Base-by-base conservation (phyloP, 495 filamentous ascomycete genomes). In the Xylaria scruposa region DNA sequence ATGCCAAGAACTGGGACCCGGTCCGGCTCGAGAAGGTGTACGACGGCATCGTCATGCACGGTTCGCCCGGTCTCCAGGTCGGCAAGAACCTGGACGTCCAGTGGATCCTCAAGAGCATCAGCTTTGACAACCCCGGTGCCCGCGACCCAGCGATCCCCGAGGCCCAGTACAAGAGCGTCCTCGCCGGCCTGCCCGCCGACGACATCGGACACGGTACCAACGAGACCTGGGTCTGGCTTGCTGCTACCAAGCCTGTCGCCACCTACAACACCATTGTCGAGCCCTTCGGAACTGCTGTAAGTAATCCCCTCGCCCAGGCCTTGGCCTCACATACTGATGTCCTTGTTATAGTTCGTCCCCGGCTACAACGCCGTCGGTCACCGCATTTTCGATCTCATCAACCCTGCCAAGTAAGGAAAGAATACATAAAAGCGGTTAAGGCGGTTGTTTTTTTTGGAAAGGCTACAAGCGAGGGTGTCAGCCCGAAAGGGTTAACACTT, bases 41-140 rank as follows among this genome's bases (percentile, higher is more conserved):
- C 70, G 77, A 77, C 47, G 60, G 69, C 15, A 77, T 77, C 40
- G 65, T 75, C 19, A 59, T 78, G 69, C 77, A 77, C 67, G 47
- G 68, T 1, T 71, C 75, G 49, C 59, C 61, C 15, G 69, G 67
- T 21, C 46, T 70, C 31, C 67, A 69, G 12, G 26, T 46, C 8
- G 73, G 69, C 60, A 77, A 78, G 67, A 75, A 77, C 67, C 12
- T 53, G 7, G 75, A 77, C 26, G 77, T 78, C 19, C 24, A 36
- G 19, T 74, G 76, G 7, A 75, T 77, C 13, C 40, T 71, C 7
- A 65, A 67, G 4, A 70, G 67, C 70, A 56, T 49, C 29, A 60
- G 58, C 6, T 21, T 71, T 24, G 75, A 77, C 61, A 75, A 75
- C 66, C 38, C 53, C 0, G 73, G 73, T 12, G 21, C 61, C 15